A percentile compares a stretch with the other conserved stretches of the same genome.
phyloP scores from a whole-genome alignment of 768 basidiomycete genomes.

The Naganishia kalamii region DNA sequence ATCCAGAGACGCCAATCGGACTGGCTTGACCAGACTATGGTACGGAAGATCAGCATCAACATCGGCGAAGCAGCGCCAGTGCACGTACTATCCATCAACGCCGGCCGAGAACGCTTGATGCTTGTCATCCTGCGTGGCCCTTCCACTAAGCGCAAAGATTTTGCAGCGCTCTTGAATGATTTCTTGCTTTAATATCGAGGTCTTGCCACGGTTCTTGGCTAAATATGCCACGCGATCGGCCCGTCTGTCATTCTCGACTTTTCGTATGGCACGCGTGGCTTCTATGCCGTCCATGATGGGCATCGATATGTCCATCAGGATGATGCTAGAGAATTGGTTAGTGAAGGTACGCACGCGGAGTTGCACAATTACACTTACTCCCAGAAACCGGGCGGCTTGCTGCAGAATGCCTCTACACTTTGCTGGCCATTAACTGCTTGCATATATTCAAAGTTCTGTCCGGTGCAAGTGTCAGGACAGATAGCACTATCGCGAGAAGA shows the following conservation, averaged over 20 bases:
- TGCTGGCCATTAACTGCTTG: constrained; percentile 79
- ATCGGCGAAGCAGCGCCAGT: not conserved
- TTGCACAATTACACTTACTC: constrained; percentile 59
- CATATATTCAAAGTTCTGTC: constrained; percentile 62
- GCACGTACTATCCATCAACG: constrained; percentile 88
- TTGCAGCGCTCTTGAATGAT: constrained; percentile 28
- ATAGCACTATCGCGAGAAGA: not conserved
- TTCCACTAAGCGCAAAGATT: constrained; percentile 84
- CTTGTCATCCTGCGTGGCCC: constrained; percentile 90
- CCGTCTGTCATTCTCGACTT: constrained; percentile 56
- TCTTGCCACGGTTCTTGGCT: not conserved
- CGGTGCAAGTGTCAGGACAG: not conserved
- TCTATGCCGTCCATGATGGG: constrained; percentile 84
- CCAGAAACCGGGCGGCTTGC: constrained; percentile 62
- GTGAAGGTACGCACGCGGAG: constrained; percentile 20
- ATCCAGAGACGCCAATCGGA: constrained; percentile 84
- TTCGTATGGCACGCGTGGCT: constrained; percentile 75
- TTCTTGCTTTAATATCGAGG: not conserved
- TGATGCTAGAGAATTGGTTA: constrained; percentile 54
- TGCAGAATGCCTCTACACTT: constrained; percentile 67
- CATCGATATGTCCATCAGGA: constrained; percentile 86
- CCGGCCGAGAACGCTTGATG: constrained; percentile 83
- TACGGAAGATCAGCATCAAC: constrained; percentile 15
- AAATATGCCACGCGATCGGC: not conserved
- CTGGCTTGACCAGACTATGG: constrained; percentile 80